phyloP scores from a whole-genome alignment of 83 land plant genomes.

The Thuja plicata region DNA sequence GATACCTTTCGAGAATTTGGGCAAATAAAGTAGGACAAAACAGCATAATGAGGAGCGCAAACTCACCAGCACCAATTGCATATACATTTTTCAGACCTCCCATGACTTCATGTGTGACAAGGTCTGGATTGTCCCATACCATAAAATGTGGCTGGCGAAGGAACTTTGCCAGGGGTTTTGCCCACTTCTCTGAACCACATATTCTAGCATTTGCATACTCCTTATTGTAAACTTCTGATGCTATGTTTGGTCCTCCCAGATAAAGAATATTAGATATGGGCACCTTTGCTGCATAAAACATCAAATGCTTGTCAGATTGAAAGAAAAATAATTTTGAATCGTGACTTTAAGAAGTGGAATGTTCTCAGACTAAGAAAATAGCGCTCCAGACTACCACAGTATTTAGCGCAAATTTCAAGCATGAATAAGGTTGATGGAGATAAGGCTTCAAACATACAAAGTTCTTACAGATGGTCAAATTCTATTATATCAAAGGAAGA shows the following conservation, averaged over 20 bases:
- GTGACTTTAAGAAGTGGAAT: background rate
- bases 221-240: conserved; percentile 89
- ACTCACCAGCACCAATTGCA: conserved; percentile 90
- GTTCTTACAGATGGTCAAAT: background rate
- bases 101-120: conserved; percentile 92
- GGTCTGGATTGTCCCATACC: conserved; percentile 91
- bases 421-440: background rate
- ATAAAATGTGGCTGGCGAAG: conserved; percentile 85
- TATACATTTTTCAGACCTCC: conserved; percentile 92
- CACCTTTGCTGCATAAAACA: conserved; percentile 60
- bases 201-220: conserved; percentile 91
- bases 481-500: background rate
- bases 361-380: background rate
- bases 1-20: background rate
- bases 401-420: background rate
- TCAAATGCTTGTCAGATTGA: background rate
- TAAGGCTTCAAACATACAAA: background rate
- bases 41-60: background rate
- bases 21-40: background rate
- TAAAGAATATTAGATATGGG: conserved; percentile 77
- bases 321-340: background rate
- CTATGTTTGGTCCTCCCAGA: conserved; percentile 92
- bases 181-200: conserved; percentile 89
- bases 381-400: background rate
- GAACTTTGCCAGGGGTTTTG: conserved; percentile 77